Evolutionary conservation across 108 stramenopile species (phyloP).

Genomic region (Skeletonema menzelii): DNA sequence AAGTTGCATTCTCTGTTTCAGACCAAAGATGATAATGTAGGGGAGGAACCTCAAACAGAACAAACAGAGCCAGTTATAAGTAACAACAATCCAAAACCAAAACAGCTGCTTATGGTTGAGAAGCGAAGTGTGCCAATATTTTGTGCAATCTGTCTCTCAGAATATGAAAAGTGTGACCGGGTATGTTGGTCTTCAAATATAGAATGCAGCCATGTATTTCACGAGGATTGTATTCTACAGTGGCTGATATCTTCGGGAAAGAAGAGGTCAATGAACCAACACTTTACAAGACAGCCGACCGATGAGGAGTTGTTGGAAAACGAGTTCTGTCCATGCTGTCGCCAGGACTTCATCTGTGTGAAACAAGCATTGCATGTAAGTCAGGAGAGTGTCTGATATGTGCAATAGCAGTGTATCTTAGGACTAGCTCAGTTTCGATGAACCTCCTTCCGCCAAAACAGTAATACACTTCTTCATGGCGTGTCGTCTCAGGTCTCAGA

Average conservation of each 20-base stretch:
- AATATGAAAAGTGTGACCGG: conserved; percentile 33
- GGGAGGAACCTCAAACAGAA: neutral
- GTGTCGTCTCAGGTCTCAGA: too few species aligned
- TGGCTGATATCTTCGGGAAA: conserved; percentile 49
- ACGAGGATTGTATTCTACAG: conserved; percentile 49
- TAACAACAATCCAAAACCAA: neutral
- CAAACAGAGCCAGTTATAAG: neutral
- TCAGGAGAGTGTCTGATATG: too few species aligned
- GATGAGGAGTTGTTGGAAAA: conserved; percentile 31
- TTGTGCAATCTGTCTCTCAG: conserved; percentile 56
- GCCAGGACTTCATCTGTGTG: conserved; percentile 40
- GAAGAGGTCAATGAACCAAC: conserved; percentile 10
- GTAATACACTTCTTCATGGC: too few species aligned
- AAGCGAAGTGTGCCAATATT: conserved; percentile 46
- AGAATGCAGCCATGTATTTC: conserved; percentile 54
- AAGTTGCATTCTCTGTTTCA: neutral
- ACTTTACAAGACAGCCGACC: conserved; percentile 17
- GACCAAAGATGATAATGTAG: neutral
- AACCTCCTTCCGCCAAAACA: too few species aligned
- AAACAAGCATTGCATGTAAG: neutral
- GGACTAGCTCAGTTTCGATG: too few species aligned
- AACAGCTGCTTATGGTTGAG: neutral
- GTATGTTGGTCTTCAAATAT: conserved; percentile 54
- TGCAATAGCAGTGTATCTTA: too few species aligned
- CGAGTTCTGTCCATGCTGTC: conserved; percentile 63